phyloP scores from a whole-genome alignment of 768 basidiomycete genomes.

The Gyrodon lividus region DNA sequence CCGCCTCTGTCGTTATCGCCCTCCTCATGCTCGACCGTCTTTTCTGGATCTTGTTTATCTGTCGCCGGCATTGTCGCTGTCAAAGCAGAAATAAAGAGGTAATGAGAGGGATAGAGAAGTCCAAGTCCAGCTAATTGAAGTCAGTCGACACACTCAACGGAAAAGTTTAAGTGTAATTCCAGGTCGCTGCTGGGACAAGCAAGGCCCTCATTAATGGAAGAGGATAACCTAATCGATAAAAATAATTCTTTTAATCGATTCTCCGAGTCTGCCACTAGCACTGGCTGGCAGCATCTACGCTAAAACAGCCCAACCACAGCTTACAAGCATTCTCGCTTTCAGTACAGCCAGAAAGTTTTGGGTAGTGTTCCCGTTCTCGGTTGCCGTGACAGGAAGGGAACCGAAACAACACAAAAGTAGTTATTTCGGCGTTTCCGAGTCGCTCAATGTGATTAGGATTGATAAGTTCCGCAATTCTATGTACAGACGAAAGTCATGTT shows the following conservation, averaged over 20 bases:
- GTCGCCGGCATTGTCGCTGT: conserved; percentile 19
- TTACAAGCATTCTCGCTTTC: too few species aligned
- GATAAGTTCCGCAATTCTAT: too few species aligned
- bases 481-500: too few species aligned
- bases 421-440: too few species aligned
- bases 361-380: too few species aligned
- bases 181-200: background rate
- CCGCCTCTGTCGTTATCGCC: conserved; percentile 19
- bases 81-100: background rate
- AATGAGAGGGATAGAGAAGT: background rate
- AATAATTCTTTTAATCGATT: conserved; percentile 1
- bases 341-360: too few species aligned
- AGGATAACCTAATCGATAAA: conserved; percentile 3
- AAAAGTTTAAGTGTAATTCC: background rate
- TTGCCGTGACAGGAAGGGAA: too few species aligned
- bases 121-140: background rate
- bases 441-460: too few species aligned
- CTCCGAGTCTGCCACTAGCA: too few species aligned
- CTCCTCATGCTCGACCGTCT: conserved; percentile 16
- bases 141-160: background rate
- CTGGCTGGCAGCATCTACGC: too few species aligned
- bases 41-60: conserved; percentile 22
- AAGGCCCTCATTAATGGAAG: conserved; percentile 11
- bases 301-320: too few species aligned
- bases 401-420: too few species aligned